Evolutionary conservation across 1,284 basidiomycete species (phyloP).

Genomic region (Malassezia dermatis): DNA sequence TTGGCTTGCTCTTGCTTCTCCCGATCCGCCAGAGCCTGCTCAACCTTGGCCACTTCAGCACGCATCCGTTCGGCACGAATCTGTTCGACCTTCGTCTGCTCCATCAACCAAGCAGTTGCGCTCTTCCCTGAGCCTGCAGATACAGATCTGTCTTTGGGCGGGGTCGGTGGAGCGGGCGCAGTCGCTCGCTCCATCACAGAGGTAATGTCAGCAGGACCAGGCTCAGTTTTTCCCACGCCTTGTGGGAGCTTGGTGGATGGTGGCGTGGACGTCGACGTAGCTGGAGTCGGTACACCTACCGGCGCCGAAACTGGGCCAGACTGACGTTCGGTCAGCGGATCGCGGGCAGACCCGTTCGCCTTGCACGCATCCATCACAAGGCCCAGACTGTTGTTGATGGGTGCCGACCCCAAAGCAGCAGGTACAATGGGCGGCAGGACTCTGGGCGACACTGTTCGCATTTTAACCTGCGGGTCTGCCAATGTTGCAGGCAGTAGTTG

Average conservation of each 20-base stretch:
- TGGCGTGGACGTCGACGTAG: background rate
- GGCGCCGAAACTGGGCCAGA: background rate
- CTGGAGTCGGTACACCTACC: background rate
- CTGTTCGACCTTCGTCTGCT: background rate
- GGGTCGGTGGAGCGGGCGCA: background rate
- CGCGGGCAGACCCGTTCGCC: background rate
- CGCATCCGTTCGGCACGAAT: background rate
- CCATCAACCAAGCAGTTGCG: background rate
- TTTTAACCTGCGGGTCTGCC: background rate
- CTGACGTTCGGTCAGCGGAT: background rate
- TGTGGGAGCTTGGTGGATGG: background rate
- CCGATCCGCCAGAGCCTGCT: background rate
- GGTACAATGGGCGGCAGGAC: slow-evolving; percentile 1
- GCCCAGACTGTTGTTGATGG: background rate
- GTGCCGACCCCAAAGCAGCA: background rate
- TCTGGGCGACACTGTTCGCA: background rate
- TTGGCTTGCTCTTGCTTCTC: background rate
- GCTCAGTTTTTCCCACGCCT: background rate
- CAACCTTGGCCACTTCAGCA: background rate
- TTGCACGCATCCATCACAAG: background rate
- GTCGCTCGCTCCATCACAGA: background rate
- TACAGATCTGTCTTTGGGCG: background rate
- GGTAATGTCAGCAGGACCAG: background rate
- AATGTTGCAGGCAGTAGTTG: background rate
- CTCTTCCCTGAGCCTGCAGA: background rate